Evolutionary conservation across 495 filamentous ascomycete genomes (phyloP), one percentile per base, ranked within the genome.

Genomic region (Xylaria scruposa): DNA sequence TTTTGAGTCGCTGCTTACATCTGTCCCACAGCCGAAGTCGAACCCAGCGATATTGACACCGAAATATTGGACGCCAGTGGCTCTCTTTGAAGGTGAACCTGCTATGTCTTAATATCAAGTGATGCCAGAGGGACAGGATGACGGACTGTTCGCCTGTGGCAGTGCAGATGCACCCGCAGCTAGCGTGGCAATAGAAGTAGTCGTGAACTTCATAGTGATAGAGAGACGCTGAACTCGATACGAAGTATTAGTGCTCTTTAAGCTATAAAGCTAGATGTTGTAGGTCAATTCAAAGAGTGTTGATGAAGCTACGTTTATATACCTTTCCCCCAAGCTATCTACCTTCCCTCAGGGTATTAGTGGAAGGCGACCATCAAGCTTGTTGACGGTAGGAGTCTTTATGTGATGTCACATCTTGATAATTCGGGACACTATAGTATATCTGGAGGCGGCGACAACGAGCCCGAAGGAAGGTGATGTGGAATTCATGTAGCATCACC

Each of bases 21-120:
- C 73, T 17, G 77, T 86, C 29, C 70, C 75, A 74, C 84, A 86
- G 24, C 85, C 85, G 68, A 88, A 88, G 69, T 88, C 85, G 67
- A 82, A 84, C 0, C 82, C 82, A 12, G 82, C 81, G 73, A 84
- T 81, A 66, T 84, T 84, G 8, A 81, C 73, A 46, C 81, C 81
- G 12, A 76, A 70, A 10, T 70, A 70, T 29, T 70, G 68, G 19
- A 63, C 68, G 56, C 68, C 68, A 21, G 53, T 21, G 15, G 33
- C 68, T 26, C 68, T 58, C 44, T 70, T 53, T 15, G 24, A 12
- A 26, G 33, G 10, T 17, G 42, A 4, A 15, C 40, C 61, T 66
- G 47, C 8, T 46, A 9, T 24, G 6, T 33, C 8, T 46, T 36
- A 65, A 24, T 64, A 46, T 24, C 21, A 56, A 29, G 51, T 49